A percentile compares a stretch with the other conserved stretches of the same genome.
phyloP scores from a whole-genome alignment of 2,329 filamentous ascomycete genomes.

The Myotisia sp. region DNA sequence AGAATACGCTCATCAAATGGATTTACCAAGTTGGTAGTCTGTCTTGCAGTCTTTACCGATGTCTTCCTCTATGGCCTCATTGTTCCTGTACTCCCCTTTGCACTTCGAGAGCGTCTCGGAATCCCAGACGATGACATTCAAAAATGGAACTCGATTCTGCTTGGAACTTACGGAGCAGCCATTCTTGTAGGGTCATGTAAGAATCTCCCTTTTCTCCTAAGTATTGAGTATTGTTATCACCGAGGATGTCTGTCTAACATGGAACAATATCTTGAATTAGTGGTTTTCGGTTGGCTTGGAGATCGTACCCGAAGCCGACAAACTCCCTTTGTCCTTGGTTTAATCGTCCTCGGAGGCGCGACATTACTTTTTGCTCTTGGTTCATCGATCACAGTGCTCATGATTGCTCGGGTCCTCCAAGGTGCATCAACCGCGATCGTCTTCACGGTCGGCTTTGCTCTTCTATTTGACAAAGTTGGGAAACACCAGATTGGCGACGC shows the following conservation, averaged over 20 bases:
- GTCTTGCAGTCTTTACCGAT: no score
- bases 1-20: no score
- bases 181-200: constrained; percentile 44
- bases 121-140: constrained; percentile 6
- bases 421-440: constrained; percentile 45
- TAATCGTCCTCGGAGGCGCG: constrained; percentile 39
- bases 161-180: constrained; percentile 57
- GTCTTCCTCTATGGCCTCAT: no score
- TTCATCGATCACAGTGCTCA: constrained; percentile 33
- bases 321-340: constrained; percentile 43
- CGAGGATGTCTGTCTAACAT: background rate
- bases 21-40: no score
- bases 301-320: constrained; percentile 41
- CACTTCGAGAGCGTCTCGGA: constrained; percentile 42
- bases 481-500: constrained; percentile 45
- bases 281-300: constrained; percentile 36
- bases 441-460: constrained; percentile 45
- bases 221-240: background rate
- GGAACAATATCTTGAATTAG: constrained; percentile 5
- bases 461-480: constrained; percentile 46
- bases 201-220: constrained; percentile 11
- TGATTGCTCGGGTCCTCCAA: constrained; percentile 42
- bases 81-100: constrained; percentile 58
- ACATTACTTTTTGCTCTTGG: constrained; percentile 43
- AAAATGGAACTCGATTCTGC: constrained; percentile 43